Base-by-base conservation (phyloP, 257 asterid species). In the Ajuga chamaepitys region DNA sequence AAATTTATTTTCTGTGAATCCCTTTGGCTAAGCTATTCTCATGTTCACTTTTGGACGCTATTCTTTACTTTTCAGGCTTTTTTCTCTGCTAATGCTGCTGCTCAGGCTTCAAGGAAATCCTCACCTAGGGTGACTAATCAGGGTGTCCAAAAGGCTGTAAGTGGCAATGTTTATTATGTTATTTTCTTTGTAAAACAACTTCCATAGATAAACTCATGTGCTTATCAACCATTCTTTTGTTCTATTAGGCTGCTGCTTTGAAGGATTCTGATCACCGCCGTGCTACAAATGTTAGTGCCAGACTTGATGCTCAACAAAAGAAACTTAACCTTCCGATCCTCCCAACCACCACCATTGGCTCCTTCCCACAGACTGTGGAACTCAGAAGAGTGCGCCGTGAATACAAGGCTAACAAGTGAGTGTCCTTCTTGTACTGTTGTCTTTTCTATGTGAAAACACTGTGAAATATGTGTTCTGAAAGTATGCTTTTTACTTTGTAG, bases 201-300 rank as follows among this genome's bases (percentile, higher is more conserved):
- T n/a, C n/a, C n/a, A n/a, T n/a, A n/a, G n/a, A n/a, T n/a, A n/a
- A n/a, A n/a, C n/a, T n/a, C n/a, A n/a, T n/a, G n/a, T 41, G 66
- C 79, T 77, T 60, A 48, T 34, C 7, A 7, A 37, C 41, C 37
- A 11, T 47, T 41, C 3, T 34, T 53, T 61, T 70, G 52, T 63
- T 74, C 73, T 44, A 66, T 25, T 77, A 79, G 87, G 79, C 85
- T 68, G 88, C 96, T 77, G 97, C 94, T 35, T 78, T 93, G 80
- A 83, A 74, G 84, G 97, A 90, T 46, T 93, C 97, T 74, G 99
- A 93, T 62, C 97, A 93, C 74, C 96, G 97, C 16, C 99, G 99
- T 75, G 89, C 95, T 10, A 89, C 97, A 70, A 82, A 86, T 77
- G 99, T 93, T 53, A 89, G 88, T 59, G 83, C 95, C 71, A 87